Evolutionary conservation across 345 rosid species (phyloP).

Genomic region (Salix caprea): DNA sequence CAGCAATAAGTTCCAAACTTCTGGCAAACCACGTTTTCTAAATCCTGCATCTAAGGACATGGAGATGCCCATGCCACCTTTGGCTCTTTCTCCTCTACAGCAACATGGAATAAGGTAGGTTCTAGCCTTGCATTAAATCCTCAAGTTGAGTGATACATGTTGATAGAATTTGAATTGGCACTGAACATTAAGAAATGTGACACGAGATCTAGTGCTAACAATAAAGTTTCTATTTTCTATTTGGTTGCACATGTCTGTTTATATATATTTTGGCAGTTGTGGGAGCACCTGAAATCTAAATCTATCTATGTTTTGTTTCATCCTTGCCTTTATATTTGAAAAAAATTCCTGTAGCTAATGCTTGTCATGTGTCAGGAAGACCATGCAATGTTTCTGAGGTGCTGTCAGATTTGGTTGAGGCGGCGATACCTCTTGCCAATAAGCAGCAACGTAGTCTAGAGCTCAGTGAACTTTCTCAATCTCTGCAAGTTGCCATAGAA

Average conservation of each 20-base stretch:
- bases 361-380: conserved; percentile 76
- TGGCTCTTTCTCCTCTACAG: conserved; percentile 59
- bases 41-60: conserved; percentile 50
- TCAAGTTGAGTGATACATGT: not conserved
- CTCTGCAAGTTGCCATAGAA: conserved; percentile 76
- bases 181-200: not conserved
- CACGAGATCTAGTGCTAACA: too few relatives aligned
- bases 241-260: too few relatives aligned
- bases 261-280: too few relatives aligned
- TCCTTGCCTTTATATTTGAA: conserved; percentile 1
- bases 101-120: conserved; percentile 63
- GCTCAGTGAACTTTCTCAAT: conserved; percentile 45
- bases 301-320: not conserved
- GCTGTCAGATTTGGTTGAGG: conserved; percentile 66
- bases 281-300: too few relatives aligned
- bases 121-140: conserved; percentile 3
- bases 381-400: conserved; percentile 81
- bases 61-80: conserved; percentile 93
- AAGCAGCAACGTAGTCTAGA: conserved; percentile 70
- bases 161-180: not conserved
- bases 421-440: conserved; percentile 72
- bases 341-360: conserved; percentile 30
- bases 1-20: conserved; percentile 20
- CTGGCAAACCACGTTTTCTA: conserved; percentile 30
- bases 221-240: too few relatives aligned